Conservation (phyloP, 805 yeast genomes). For the Maudiozyma turicensis region DNA sequence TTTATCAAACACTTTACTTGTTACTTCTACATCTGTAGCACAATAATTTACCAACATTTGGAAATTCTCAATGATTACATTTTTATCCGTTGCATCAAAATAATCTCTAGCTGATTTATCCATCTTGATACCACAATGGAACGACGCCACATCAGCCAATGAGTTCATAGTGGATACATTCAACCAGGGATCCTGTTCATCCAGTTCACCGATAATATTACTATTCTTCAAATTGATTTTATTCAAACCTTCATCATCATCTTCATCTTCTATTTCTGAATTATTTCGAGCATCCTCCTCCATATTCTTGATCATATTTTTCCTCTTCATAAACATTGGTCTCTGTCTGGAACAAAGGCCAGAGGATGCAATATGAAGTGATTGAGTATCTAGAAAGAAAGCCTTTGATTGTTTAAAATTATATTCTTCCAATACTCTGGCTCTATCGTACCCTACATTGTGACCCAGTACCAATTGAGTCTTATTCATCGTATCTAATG, state of each 20-base stretch:
- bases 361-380: constrained; percentile 78
- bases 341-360: constrained; percentile 94
- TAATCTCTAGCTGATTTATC: constrained; percentile 59
- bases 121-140: constrained; percentile 62
- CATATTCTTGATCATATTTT: constrained; percentile 24
- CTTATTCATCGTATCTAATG: constrained; percentile 44
- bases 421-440: constrained; percentile 79
- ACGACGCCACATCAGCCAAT: constrained; percentile 64
- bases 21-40: constrained; percentile 71
- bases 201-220: constrained; percentile 3
- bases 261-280: constrained; percentile 7
- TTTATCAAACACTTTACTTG: constrained; percentile 57
- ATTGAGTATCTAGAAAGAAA: constrained; percentile 84
- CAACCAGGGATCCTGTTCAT: constrained; percentile 72
- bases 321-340: constrained; percentile 59
- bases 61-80: constrained; percentile 46
- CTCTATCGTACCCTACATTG: constrained; percentile 84
- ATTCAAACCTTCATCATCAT: not conserved
- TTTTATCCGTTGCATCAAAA: constrained; percentile 47
- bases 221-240: not conserved
- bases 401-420: constrained; percentile 54
- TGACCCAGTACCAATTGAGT: constrained; percentile 75
- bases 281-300: constrained; percentile 1
- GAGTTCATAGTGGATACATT: constrained; percentile 67
- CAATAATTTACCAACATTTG: constrained; percentile 65